These are phyloP conservation scores for Dactylellina leptospora DNA, from an alignment of 2,329 filamentous ascomycete genomes.

Conservation along the genomic window DNA sequence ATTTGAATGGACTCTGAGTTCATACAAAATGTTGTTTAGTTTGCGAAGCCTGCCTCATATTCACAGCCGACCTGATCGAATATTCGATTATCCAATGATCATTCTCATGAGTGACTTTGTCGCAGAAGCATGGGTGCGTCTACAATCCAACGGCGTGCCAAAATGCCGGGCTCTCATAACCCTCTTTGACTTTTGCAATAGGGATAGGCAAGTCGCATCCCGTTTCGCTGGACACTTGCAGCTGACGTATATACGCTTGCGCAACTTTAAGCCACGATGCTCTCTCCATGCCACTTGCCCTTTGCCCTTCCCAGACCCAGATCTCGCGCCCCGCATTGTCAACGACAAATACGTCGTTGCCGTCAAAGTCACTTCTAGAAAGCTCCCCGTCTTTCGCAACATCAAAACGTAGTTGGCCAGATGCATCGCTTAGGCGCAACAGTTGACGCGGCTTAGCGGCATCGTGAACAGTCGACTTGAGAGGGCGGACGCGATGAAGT, in stretches of 20 bases:
- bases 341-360: not conserved
- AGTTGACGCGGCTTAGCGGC: not conserved
- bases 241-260: constrained; percentile 4
- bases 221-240: not conserved
- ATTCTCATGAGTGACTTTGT: no score
- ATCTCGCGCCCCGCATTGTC: not conserved
- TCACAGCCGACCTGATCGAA: no score
- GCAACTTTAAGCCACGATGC: constrained; percentile 6
- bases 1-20: no score
- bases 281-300: not conserved
- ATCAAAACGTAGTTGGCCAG: not conserved
- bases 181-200: constrained; percentile 8
- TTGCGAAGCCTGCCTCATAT: no score
- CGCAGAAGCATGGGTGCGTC: no score
- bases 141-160: no score
- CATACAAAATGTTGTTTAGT: no score
- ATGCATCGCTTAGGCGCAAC: constrained; percentile 4
- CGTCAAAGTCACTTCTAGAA: not conserved
- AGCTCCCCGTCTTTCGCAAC: not conserved
- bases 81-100: no score
- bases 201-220: not conserved
- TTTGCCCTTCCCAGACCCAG: not conserved
- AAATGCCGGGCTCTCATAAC: constrained; percentile 1
- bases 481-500: not conserved
- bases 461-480: not conserved